Conservation (phyloP, 2,329 filamentous ascomycete species). For the Paecilomyces sp. region DNA sequence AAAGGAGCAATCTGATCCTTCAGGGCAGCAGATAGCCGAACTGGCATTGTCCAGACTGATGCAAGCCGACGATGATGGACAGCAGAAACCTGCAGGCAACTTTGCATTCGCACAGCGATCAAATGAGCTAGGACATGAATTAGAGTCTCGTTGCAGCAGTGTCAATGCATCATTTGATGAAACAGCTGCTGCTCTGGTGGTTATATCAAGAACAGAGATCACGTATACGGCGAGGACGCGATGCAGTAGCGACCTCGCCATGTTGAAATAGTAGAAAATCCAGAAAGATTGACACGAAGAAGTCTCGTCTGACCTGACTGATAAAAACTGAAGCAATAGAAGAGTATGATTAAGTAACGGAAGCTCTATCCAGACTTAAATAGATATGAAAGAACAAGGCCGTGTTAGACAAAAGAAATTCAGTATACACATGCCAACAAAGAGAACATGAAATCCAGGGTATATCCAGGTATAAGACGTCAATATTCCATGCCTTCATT, state of each 20-base stretch:
- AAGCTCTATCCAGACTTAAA: not conserved
- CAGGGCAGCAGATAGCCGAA: slow-evolving; percentile 42
- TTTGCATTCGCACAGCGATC: slow-evolving; percentile 28
- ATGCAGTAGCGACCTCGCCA: slow-evolving; percentile 6
- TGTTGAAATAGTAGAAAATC: not conserved
- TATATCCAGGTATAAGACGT: slow-evolving; percentile 2
- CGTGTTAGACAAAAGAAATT: not conserved
- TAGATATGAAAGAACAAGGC: not conserved
- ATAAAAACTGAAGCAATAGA: not conserved
- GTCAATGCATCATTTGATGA: slow-evolving; percentile 13
- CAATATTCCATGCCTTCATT: slow-evolving; percentile 6
- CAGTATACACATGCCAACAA: slow-evolving; percentile 14
- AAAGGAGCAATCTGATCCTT: slow-evolving; percentile 30
- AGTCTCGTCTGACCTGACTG: not conserved
- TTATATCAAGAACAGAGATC: slow-evolving; percentile 7
- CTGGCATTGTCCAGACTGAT: slow-evolving; percentile 34
- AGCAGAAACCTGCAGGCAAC: slow-evolving; percentile 38
- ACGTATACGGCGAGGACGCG: slow-evolving; percentile 4
- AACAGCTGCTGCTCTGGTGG: slow-evolving; percentile 13
- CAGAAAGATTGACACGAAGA: not conserved
- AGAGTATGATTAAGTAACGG: not conserved
- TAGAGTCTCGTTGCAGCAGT: slow-evolving; percentile 15
- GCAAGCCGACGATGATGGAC: slow-evolving; percentile 32
- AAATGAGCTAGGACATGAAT: slow-evolving; percentile 26
- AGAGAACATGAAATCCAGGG: slow-evolving; percentile 6